Percentiles rank a stretch among this genome's conserved stretches.
These are phyloP conservation scores for Blepharisma japonicum DNA, from an alignment of 73 alveolate genomes.

Conservation along the genomic window DNA sequence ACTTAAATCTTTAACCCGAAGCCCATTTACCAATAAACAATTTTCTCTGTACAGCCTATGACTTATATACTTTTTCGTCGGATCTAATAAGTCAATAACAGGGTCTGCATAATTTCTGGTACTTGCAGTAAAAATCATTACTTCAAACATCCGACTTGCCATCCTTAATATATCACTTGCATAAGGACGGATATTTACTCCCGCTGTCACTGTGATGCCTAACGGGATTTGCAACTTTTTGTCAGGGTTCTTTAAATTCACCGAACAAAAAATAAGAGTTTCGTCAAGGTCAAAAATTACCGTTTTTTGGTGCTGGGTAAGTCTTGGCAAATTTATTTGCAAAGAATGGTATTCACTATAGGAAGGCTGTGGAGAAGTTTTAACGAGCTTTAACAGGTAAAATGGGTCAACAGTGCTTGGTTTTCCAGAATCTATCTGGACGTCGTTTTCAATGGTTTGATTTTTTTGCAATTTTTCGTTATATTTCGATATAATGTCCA, in stretches of 20 bases:
- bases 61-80: conserved; percentile 28
- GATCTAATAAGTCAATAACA: conserved; percentile 50
- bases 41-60: conserved; percentile 45
- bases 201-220: background rate
- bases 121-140: conserved; percentile 48
- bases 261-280: conserved; percentile 52
- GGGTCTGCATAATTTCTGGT: conserved; percentile 54
- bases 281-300: conserved; percentile 69
- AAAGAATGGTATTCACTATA: no score
- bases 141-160: conserved; percentile 37
- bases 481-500: no score
- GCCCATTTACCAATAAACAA: conserved; percentile 43
- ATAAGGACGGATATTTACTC: conserved; percentile 39
- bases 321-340: background rate
- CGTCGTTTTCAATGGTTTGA: no score
- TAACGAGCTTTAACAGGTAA: no score
- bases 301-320: conserved; percentile 36
- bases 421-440: no score
- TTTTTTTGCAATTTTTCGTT: no score
- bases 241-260: conserved; percentile 30
- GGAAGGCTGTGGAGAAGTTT: no score
- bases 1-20: conserved; percentile 40
- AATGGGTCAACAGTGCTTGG: no score
- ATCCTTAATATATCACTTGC: conserved; percentile 31
- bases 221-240: background rate